Conservation (phyloP, 2,329 filamentous ascomycete genomes). For the Trichophaea hybrida region DNA sequence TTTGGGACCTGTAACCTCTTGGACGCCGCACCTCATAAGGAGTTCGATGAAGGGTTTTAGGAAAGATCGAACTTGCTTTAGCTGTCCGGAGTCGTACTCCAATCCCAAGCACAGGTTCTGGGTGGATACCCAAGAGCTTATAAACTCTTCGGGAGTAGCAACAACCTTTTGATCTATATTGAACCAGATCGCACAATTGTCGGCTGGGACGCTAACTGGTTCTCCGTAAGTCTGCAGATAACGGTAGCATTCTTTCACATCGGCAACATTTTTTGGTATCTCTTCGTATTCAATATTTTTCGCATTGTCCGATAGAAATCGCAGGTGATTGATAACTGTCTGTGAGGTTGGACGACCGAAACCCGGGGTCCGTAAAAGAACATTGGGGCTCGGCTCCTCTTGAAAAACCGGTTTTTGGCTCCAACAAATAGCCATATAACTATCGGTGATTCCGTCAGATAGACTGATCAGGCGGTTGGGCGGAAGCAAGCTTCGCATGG, state of each 20-base stretch:
- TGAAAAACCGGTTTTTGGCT: slow-evolving; percentile 11
- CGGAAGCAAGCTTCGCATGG: neutral
- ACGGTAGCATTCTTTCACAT: slow-evolving; percentile 12
- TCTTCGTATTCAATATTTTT: slow-evolving; percentile 3
- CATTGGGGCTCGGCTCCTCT: slow-evolving; percentile 1
- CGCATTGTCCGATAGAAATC: slow-evolving; percentile 12
- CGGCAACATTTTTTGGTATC: slow-evolving; percentile 6
- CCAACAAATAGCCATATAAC: slow-evolving; percentile 13
- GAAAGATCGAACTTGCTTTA: slow-evolving; percentile 12
- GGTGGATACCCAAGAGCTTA: slow-evolving; percentile 12
- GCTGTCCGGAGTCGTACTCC: slow-evolving; percentile 6
- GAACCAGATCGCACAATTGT: slow-evolving; percentile 12
- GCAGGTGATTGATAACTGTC: slow-evolving; percentile 13
- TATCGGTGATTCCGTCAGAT: slow-evolving; percentile 1
- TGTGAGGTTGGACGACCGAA: slow-evolving; percentile 1
- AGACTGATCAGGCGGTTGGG: slow-evolving; percentile 9
- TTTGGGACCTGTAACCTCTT: neutral
- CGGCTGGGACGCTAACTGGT: neutral
- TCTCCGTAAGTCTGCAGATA: slow-evolving; percentile 7
- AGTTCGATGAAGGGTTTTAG: slow-evolving; percentile 10
- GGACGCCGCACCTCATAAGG: slow-evolving; percentile 7
- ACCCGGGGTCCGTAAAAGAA: neutral
- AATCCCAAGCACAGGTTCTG: slow-evolving; percentile 10
- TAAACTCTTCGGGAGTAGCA: neutral
- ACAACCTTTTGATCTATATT: slow-evolving; percentile 11